Percentiles rank a stretch among this genome's conserved stretches.
Evolutionary conservation across 768 basidiomycete genomes (phyloP).

Genomic region (Rubroboletus pulcherrimus): DNA sequence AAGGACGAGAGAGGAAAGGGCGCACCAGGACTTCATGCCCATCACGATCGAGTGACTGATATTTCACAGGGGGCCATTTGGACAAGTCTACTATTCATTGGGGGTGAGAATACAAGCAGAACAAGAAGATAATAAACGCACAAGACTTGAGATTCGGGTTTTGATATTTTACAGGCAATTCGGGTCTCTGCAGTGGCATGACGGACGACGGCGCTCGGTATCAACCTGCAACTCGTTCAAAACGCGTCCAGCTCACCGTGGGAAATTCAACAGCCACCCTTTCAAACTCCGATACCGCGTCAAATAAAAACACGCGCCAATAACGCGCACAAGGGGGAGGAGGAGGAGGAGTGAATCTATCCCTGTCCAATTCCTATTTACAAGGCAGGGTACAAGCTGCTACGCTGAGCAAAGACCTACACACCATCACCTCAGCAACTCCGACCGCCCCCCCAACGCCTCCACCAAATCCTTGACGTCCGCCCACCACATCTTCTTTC

Average conservation of each 20-base stretch:
- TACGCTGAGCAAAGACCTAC: no score
- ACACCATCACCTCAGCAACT: constrained; percentile 36
- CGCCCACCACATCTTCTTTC: constrained; percentile 77
- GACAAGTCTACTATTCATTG: constrained; percentile 33
- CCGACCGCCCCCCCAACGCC: constrained; percentile 62
- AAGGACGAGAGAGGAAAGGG: neutral
- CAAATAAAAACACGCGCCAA: constrained; percentile 2
- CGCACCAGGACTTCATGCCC: constrained; percentile 81
- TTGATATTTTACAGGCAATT: constrained; percentile 47
- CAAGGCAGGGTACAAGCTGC: no score
- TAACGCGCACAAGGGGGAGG: neutral
- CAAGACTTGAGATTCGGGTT: constrained; percentile 49
- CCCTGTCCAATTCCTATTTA: no score
- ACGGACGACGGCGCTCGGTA: neutral
- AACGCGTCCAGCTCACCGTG: constrained; percentile 28
- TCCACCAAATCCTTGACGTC: constrained; percentile 68
- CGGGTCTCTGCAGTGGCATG: constrained; percentile 43
- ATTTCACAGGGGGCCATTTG: constrained; percentile 75
- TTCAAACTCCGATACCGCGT: constrained; percentile 31
- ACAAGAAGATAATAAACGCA: constrained; percentile 22
- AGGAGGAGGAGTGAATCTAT: no score
- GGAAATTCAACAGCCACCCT: constrained; percentile 31
- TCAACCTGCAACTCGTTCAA: constrained; percentile 30
- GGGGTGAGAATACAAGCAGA: neutral
- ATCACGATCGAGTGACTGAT: constrained; percentile 86